phyloP scores from a whole-genome alignment of 495 filamentous ascomycete genomes.

The Astrocystis sublimbata region DNA sequence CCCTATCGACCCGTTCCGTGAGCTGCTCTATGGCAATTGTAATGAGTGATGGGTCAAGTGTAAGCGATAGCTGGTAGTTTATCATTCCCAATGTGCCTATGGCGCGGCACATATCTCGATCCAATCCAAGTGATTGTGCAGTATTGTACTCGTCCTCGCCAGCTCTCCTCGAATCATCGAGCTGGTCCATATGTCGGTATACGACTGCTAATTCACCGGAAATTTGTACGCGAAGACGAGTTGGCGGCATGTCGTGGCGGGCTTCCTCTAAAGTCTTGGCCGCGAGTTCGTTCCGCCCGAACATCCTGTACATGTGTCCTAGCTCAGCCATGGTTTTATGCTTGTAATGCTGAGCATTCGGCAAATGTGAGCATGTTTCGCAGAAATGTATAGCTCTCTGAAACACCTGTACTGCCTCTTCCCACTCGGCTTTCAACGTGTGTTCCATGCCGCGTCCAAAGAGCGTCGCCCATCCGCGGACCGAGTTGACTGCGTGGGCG shows the following conservation, averaged over 20 bases:
- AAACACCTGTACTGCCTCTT: conserved; percentile 3
- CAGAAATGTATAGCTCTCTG: conserved; percentile 1
- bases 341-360: background rate
- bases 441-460: conserved; percentile 14
- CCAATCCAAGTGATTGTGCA: conserved; percentile 23
- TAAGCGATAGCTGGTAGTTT: conserved; percentile 33
- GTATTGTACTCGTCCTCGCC: conserved; percentile 27
- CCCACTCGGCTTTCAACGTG: background rate
- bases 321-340: background rate
- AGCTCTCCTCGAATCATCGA: conserved; percentile 17
- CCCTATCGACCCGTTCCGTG: conserved; percentile 14
- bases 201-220: conserved; percentile 33
- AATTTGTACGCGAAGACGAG: conserved; percentile 16
- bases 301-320: background rate
- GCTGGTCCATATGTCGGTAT: conserved; percentile 30
- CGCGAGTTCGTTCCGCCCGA: background rate
- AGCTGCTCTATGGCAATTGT: conserved; percentile 14
- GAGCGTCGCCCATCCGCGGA: conserved; percentile 17
- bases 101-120: conserved; percentile 30
- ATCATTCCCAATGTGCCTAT: conserved; percentile 38
- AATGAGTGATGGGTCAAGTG: conserved; percentile 1
- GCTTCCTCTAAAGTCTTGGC: background rate
- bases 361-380: background rate
- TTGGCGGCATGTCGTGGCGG: background rate
- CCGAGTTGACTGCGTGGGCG: conserved; percentile 13